phyloP scores from a whole-genome alignment of 306 rosid species.

The barrel medic (Medicago truncatula) region MtrunA17r5.0-ANR NC_053047.1:40638501-40639000 shows the following conservation, averaged over 20 bases:
- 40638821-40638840: conserved; percentile 21
- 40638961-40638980: conserved; percentile 57
- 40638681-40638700: no score
- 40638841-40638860: conserved; percentile 36
- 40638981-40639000: conserved; percentile 18
- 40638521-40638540: no score
- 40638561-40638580: no score
- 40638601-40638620: no score
- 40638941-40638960: conserved; percentile 53
- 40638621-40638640: no score
- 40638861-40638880: conserved; percentile 39
- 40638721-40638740: conserved; percentile 32
- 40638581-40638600: no score
- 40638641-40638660: no score
- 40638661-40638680: no score
- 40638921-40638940: conserved; percentile 47
- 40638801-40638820: conserved; percentile 34
- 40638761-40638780: conserved; percentile 17
- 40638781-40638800: not conserved
- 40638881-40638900: conserved; percentile 41
- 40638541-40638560: no score
- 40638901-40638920: conserved; percentile 36
- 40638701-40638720: not conserved
- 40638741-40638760: not conserved
- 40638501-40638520: not conserved